phyloP scores from a whole-genome alignment of 2,329 filamentous ascomycete genomes.

The Ophiocordyceps camponoti-rufipedis region DNA sequence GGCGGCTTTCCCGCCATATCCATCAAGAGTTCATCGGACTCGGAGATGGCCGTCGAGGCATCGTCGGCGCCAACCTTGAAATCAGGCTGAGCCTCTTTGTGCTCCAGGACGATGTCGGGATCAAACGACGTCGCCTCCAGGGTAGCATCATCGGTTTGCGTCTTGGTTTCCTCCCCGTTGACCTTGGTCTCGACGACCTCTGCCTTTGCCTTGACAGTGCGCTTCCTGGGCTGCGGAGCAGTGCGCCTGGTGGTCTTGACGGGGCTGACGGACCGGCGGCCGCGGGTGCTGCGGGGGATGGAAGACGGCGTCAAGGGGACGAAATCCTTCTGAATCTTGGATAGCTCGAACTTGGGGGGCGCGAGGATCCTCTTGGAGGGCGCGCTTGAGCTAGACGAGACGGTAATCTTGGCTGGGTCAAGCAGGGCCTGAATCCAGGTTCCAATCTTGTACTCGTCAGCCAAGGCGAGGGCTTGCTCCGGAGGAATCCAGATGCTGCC shows the following conservation, averaged over 20 bases:
- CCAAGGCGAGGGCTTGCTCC: slow-evolving; percentile 59
- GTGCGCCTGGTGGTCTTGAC: slow-evolving; percentile 28
- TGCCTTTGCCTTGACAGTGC: slow-evolving; percentile 24
- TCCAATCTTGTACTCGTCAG: slow-evolving; percentile 70
- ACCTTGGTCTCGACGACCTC: slow-evolving; percentile 16
- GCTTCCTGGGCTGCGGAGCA: slow-evolving; percentile 36
- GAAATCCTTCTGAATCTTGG: slow-evolving; percentile 22
- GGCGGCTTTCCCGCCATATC: slow-evolving; percentile 42
- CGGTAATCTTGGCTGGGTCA: slow-evolving; percentile 61
- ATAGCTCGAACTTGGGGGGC: slow-evolving; percentile 60
- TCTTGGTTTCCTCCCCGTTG: slow-evolving; percentile 13
- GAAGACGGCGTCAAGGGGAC: slow-evolving; percentile 30
- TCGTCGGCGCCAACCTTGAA: slow-evolving; percentile 56
- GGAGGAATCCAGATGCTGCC: slow-evolving; percentile 95
- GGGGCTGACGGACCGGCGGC: slow-evolving; percentile 38
- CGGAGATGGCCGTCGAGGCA: slow-evolving; percentile 48
- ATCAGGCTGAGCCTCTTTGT: slow-evolving; percentile 36
- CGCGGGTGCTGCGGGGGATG: slow-evolving; percentile 26
- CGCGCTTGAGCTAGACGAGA: slow-evolving; percentile 40
- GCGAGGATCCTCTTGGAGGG: slow-evolving; percentile 60
- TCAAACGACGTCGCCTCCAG: slow-evolving; percentile 32
- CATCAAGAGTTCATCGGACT: slow-evolving; percentile 51
- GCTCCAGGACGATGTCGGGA: slow-evolving; percentile 26
- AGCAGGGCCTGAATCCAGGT: slow-evolving; percentile 87
- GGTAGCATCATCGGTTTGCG: slow-evolving; percentile 13